Evolutionary conservation across 345 rosid genomes (phyloP).

Genomic region (Syzygium oleosum): DNA sequence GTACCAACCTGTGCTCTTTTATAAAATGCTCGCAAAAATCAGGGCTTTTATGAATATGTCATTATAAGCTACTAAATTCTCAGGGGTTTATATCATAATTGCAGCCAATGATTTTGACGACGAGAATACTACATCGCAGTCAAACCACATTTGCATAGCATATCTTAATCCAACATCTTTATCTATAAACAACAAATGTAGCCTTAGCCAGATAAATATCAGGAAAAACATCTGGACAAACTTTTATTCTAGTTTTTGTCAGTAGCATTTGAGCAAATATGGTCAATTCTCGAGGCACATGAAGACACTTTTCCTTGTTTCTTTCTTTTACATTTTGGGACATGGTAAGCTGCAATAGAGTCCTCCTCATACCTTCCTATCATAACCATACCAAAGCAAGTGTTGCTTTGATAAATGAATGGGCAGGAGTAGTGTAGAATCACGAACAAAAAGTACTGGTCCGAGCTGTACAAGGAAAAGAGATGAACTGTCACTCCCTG

Average conservation of each 20-base stretch:
- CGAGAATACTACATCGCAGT: neutral
- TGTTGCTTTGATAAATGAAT: constrained; percentile 92
- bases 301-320: neutral
- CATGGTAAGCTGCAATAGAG: neutral
- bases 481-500: constrained; percentile 61
- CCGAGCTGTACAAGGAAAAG: constrained; percentile 95
- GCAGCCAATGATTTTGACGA: neutral
- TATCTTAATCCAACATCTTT: neutral
- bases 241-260: neutral
- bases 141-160: neutral
- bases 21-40: neutral
- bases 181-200: neutral
- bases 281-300: neutral
- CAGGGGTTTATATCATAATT: neutral
- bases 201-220: neutral
- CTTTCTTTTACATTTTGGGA: neutral
- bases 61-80: neutral
- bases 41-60: neutral
- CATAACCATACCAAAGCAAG: constrained; percentile 98
- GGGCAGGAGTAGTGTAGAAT: constrained; percentile 81
- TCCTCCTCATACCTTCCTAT: constrained; percentile 61
- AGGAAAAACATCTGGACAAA: neutral
- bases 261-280: neutral
- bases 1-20: neutral
- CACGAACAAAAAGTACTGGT: constrained; percentile 82